Evolutionary conservation across 2,329 filamentous ascomycete genomes (phyloP).

Genomic region (Xylariaceae sp.): DNA sequence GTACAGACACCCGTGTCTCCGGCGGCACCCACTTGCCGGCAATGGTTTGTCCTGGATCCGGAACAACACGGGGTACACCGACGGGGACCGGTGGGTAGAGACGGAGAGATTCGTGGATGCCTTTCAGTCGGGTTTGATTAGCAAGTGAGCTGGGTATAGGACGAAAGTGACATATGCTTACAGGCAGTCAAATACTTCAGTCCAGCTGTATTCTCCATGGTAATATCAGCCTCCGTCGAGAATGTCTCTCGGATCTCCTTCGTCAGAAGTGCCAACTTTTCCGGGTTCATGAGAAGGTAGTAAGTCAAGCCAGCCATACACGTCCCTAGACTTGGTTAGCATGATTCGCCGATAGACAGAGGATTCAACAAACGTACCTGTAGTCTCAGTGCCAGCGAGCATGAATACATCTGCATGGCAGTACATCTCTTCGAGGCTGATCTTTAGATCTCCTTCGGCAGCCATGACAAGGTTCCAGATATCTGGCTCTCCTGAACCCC

Average conservation of each 20-base stretch:
- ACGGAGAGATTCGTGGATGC: slow-evolving; percentile 1
- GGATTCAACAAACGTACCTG: background rate
- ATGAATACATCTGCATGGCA: background rate
- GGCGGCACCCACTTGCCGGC: background rate
- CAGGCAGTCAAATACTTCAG: background rate
- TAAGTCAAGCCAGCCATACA: background rate
- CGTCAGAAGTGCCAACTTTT: background rate
- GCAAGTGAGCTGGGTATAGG: background rate
- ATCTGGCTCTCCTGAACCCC: slow-evolving; percentile 3
- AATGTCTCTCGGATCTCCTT: background rate
- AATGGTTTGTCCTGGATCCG: background rate
- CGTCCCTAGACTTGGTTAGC: background rate
- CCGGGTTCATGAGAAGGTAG: background rate
- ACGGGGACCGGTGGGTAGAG: background rate
- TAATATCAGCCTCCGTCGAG: background rate
- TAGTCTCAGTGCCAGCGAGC: background rate
- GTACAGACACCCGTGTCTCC: background rate
- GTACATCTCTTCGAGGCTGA: background rate
- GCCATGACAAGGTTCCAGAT: background rate
- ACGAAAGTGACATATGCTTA: background rate
- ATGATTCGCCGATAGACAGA: background rate
- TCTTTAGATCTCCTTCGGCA: background rate
- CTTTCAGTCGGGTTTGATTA: background rate
- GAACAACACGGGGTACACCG: background rate
- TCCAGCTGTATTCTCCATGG: background rate